Base-by-base conservation (phyloP, 352 stramenopile genomes). In the Phytophthora melonis region DNA sequence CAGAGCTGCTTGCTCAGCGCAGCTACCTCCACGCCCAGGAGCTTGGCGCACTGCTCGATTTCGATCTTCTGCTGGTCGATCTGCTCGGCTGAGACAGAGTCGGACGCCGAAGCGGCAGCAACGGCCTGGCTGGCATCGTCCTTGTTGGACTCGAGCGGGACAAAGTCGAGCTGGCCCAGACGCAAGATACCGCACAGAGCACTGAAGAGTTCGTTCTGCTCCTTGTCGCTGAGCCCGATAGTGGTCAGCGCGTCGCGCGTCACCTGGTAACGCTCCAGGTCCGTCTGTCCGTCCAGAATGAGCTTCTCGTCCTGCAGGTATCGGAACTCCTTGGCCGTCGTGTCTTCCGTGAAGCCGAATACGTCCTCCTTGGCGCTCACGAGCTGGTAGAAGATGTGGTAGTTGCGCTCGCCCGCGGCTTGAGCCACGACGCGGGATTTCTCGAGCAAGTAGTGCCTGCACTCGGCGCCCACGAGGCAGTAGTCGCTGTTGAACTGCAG, bases 361-460 rank as follows among this genome's bases (percentile, higher is more conserved):
- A 67, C 68, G 3, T 75, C 56, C 55, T 94, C 87, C 10, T 86
- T 81, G 3, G 88, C 89, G 18, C 81, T 93, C 27, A 93, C 79
- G 10, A 98, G 82, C 74, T 98, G 93, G 83, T 99, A 99, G 77
- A 99, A 99, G 23, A 99, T 98, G 81, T 99, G 98, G 88, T 99
- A 99, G 76, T 99, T 99, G 36, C 98, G 86, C 78, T 99, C 98
- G 1, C 93, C 89, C 0, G 77, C 27, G 2, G 87, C 84, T 68
- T 99, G 97, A 19, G 85, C 79, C 6, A 99, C 84, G 6, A 99
- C 90, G 16, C 98, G 94, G 1, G 97, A 97, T 76, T 99, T 99
- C 77, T 99, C 98, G 3, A 99, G 83, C 54, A 99, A 80, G 79
- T 99, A 99, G 50, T 98, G 87, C 13, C 89, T 86, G 67, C 90